Evolutionary conservation across 495 filamentous ascomycete species (phyloP).

Genomic region (Penicillium canariense): DNA sequence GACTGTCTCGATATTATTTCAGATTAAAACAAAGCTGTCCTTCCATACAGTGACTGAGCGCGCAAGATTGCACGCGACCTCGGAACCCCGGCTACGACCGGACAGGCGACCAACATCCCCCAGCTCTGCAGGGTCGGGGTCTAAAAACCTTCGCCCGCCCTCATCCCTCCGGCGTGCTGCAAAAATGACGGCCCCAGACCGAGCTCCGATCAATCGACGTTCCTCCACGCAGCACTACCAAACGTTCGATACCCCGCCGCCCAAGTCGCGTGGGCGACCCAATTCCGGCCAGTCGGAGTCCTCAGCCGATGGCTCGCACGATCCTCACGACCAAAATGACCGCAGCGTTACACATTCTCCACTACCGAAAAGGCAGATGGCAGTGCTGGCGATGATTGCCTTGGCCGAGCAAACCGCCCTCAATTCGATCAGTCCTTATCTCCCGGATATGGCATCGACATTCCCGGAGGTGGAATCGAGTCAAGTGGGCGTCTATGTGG

Average conservation of each 20-base stretch:
- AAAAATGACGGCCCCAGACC: conserved; percentile 33
- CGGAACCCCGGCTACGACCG: conserved; percentile 7
- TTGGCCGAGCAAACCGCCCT: conserved; percentile 93
- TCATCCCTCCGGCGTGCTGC: conserved; percentile 2
- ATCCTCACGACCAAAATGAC: conserved; percentile 24
- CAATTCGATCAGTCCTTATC: conserved; percentile 94
- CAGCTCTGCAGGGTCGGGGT: conserved; percentile 14
- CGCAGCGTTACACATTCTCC: conserved; percentile 52
- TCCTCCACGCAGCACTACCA: conserved; percentile 84
- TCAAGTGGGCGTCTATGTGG: conserved; percentile 84
- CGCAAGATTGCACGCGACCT: conserved; percentile 11
- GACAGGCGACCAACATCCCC: conserved; percentile 8
- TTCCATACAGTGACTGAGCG: neutral
- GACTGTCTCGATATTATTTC: no score
- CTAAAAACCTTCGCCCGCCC: neutral
- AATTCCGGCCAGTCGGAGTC: conserved; percentile 47
- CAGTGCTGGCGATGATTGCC: conserved; percentile 81
- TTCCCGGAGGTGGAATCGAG: conserved; percentile 74
- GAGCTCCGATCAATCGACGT: conserved; percentile 49
- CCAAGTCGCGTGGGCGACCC: conserved; percentile 69
- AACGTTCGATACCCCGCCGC: conserved; percentile 89
- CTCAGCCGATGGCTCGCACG: conserved; percentile 31
- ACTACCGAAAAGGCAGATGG: conserved; percentile 78
- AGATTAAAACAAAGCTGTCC: conserved; percentile 6
- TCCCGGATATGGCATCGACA: conserved; percentile 83